Evolutionary conservation across 2,329 filamentous ascomycete species (phyloP).

Genomic region (Rhynchosporium agropyri): DNA sequence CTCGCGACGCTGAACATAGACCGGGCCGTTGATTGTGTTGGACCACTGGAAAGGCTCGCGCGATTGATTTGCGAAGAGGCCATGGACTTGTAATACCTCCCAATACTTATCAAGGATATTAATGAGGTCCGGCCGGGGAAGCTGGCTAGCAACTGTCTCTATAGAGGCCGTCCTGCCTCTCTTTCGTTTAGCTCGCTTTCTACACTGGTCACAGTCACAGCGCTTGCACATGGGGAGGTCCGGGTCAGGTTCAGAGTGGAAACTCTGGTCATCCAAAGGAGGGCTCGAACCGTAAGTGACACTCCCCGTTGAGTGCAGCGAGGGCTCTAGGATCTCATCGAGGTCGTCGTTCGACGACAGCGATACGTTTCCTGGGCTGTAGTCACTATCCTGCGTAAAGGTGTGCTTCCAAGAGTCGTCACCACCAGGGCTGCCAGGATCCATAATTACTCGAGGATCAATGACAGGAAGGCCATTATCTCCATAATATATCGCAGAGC

Average conservation of each 20-base stretch:
- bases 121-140: slow-evolving; percentile 3
- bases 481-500: background rate
- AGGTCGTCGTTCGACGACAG: background rate
- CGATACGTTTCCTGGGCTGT: background rate
- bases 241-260: background rate
- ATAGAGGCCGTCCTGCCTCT: background rate
- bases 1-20: slow-evolving; percentile 4
- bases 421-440: background rate
- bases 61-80: slow-evolving; percentile 2
- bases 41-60: background rate
- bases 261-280: background rate
- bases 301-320: background rate
- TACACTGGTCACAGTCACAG: slow-evolving; percentile 1
- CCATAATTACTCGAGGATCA: background rate
- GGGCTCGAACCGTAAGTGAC: background rate
- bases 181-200: slow-evolving; percentile 14
- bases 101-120: slow-evolving; percentile 8
- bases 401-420: background rate
- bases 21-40: background rate
- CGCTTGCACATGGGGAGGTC: background rate
- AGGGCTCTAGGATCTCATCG: background rate
- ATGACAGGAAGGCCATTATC: background rate
- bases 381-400: background rate
- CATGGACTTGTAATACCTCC: slow-evolving; percentile 1
- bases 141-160: slow-evolving; percentile 1